These are phyloP conservation scores for Verticillium tricorpus DNA, from an alignment of 2,329 filamentous ascomycete genomes.

Conservation along the genomic window DNA sequence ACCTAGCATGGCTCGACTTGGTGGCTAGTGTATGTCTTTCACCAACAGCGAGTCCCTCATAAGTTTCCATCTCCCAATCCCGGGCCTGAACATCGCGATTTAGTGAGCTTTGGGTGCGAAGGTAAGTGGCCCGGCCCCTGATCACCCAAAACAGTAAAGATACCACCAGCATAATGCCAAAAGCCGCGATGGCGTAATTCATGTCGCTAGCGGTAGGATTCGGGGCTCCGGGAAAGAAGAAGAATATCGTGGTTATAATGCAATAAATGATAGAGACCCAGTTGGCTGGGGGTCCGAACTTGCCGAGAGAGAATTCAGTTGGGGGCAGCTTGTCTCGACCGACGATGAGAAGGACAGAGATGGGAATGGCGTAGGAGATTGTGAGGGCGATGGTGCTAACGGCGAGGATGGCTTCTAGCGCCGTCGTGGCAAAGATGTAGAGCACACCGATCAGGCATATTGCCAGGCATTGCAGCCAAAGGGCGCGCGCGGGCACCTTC, in stretches of 20 bases:
- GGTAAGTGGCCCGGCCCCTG: conserved; percentile 35
- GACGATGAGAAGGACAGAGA: conserved; percentile 28
- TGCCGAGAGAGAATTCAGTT: conserved; percentile 18
- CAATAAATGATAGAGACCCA: conserved; percentile 48
- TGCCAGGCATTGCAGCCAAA: conserved; percentile 18
- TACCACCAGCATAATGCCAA: conserved; percentile 49
- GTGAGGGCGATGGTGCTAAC: conserved; percentile 39
- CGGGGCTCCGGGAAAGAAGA: conserved; percentile 46
- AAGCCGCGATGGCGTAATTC: conserved; percentile 55
- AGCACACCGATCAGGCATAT: conserved; percentile 29
- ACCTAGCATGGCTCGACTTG: background rate
- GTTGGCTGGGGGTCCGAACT: conserved; percentile 34
- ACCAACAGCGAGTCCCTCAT: background rate
- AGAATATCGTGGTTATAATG: conserved; percentile 47
- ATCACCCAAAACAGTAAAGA: conserved; percentile 46
- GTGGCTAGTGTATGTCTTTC: background rate
- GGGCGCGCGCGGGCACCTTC: conserved; percentile 28
- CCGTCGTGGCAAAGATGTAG: conserved; percentile 35
- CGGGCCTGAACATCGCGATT: conserved; percentile 4
- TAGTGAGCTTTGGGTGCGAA: conserved; percentile 5
- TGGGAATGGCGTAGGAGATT: conserved; percentile 35
- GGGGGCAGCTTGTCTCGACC: conserved; percentile 22
- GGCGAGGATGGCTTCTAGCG: conserved; percentile 34
- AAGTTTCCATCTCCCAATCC: conserved; percentile 3
- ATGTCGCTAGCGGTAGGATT: conserved; percentile 43